Evolutionary conservation across 2,329 filamentous ascomycete genomes (phyloP), one percentile per base, ranked within the genome.

Genomic region (Tolypocladium pustulatum): DNA sequence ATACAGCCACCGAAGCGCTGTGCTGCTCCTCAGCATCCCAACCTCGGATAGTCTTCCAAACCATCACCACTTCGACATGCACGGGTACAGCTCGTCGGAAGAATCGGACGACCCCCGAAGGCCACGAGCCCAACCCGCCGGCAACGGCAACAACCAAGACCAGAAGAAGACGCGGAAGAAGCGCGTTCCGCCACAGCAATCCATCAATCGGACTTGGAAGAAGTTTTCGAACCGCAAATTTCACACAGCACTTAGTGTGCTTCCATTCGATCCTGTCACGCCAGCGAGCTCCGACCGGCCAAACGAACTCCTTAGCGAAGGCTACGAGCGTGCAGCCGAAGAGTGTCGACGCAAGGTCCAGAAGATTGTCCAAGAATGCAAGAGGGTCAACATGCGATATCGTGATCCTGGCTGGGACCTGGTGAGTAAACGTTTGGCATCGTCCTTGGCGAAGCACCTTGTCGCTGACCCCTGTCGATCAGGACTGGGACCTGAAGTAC

Each of bases 381-480:
- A 81, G 62, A 79, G 89, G 27, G 79, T 91, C 41, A 95, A 95
- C 66, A 88, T 87, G 69, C 87, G 90, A 66, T 95, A 94, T 68
- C 81, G 88, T 30, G 87, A 89, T 63, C 82, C 83, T 0, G 81
- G 78, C 1, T 84, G 77, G 71, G 81, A 84, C 63, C 66, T 84
- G 68, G 81, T 83, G 68, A 69, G 80, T 78, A 38, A 6, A 15
- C 15, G 13, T 5, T 2, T 9, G 2, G 0, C 32, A 36, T 20
- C 43, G 12, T 65, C 10, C 15, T 36, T 43, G 2, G 27, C 4
- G n/a, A 30, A 8, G n/a, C 22, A 4, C 25, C 4, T 32, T 4
- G 27, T 8, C 53, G 54, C 63, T 68, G 57, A 69, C 59, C 43
- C 17, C 34, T 10, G 17, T 10, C 17, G 17, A 12, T n/a, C 59